Base-by-base conservation (phyloP, 1,284 basidiomycete genomes). In the Ganoderma sinense region DNA sequence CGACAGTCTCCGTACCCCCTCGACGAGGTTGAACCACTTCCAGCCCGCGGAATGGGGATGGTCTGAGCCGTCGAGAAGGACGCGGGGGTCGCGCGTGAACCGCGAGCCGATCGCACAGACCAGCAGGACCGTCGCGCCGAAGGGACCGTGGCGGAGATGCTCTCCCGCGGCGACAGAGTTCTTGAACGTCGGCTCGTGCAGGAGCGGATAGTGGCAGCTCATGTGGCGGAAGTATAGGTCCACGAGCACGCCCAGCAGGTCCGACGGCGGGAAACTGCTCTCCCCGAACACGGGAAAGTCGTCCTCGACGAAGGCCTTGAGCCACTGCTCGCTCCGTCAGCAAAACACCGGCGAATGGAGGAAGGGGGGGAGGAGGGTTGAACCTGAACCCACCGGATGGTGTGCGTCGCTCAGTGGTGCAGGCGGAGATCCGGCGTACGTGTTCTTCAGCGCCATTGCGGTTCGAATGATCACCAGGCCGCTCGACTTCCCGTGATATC, bases 111-210 rank as follows among this genome's bases (percentile, higher is more conserved):
- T 82, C 0, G 95, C 93, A 76, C 93, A 95, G 0, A 96, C 87
- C 39, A 94, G 82, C 39, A 96, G 80, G 59, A 94, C 85, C 2
- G 91, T 87, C n/a, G 87, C 86, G 8, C 87, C 91, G 78, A 96
- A 95, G 7, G 86, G 82, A 1, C 83, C 64, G 74, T 94, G 88
- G 5, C 78, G 83, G 18, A 83, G 78, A 77, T 94, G 90, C 23
- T 90, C 76, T 1, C 86, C 85, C 13, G 87, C 84, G 16, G 78
- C 78, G 45, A 93, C 80, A 51, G 85, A 82, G 16, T 81, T 79
- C 68, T 92, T 86, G 73, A 97, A 95, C 23, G 89, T 36, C 36
- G 6, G 36, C 36, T 36, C 36, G 36, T 36, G 36, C 36, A 36
- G 36, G 36, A 36, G 36, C 36, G 36, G 36, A 10, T 36, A 36